Conservation (phyloP, 78 protist species). For the Speleostelium caveatum region DNA sequence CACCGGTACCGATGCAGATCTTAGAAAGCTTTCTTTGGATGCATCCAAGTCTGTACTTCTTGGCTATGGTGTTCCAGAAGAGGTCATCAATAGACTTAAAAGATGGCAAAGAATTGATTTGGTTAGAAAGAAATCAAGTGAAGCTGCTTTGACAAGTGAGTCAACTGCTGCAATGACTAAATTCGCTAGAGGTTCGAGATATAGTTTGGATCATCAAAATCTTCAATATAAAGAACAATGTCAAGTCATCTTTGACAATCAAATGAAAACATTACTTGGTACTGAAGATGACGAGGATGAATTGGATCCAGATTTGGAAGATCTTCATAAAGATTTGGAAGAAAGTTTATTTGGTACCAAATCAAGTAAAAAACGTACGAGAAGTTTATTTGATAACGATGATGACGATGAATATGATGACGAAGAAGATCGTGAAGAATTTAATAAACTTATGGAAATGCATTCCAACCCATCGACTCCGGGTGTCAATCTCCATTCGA, state of each 20-base stretch:
- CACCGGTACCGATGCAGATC: constrained; percentile 82
- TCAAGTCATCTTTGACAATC: constrained; percentile 79
- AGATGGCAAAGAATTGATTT: constrained; percentile 81
- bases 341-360: constrained; percentile 27
- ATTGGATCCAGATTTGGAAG: constrained; percentile 40
- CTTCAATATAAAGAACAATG: constrained; percentile 73
- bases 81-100: constrained; percentile 33
- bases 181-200: constrained; percentile 77
- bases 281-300: constrained; percentile 44
- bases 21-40: constrained; percentile 63
- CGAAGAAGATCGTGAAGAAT: constrained; percentile 46
- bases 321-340: constrained; percentile 51
- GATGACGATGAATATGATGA: constrained; percentile 39
- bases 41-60: constrained; percentile 52
- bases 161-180: constrained; percentile 58
- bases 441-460: constrained; percentile 39
- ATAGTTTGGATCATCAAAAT: constrained; percentile 80
- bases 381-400: constrained; percentile 34
- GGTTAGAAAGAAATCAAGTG: constrained; percentile 72
- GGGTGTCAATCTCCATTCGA: background rate
- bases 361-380: background rate
- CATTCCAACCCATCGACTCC: constrained; percentile 1
- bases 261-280: constrained; percentile 39
- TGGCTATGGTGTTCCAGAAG: constrained; percentile 71
- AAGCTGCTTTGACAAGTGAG: constrained; percentile 54